Evolutionary conservation across 306 rosid species (phyloP).

Genomic region (Heteromeles arbutifolia): DNA sequence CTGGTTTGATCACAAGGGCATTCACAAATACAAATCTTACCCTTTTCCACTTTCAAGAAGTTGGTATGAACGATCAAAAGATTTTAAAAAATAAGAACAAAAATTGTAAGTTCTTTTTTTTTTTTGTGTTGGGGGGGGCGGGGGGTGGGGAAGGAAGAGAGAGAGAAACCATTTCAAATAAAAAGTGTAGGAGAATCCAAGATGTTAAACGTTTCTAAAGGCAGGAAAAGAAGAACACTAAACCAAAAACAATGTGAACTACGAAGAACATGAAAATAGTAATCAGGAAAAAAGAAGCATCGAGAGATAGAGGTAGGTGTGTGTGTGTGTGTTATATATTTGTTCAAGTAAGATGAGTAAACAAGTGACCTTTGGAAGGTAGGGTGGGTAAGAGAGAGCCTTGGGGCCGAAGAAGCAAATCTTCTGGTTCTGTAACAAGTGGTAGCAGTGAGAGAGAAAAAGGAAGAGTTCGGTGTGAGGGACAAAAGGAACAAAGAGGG

Average conservation of each 20-base stretch:
- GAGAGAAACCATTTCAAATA: constrained; percentile 14
- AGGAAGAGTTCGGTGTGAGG: constrained; percentile 36
- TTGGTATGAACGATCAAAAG: constrained; percentile 4
- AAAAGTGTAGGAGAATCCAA: constrained; percentile 26
- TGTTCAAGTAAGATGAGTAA: constrained; percentile 11
- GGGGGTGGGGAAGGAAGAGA: not conserved
- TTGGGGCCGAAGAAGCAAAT: constrained; percentile 20
- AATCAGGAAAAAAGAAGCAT: not conserved
- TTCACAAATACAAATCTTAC: constrained; percentile 16
- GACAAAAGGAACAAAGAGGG: constrained; percentile 48
- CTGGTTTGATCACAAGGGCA: constrained; percentile 16
- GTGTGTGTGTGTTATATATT: constrained; percentile 33
- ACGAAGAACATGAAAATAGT: not conserved
- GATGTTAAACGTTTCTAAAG: constrained; percentile 26
- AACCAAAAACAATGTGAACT: constrained; percentile 8
- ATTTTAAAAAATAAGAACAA: constrained; percentile 1
- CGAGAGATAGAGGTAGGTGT: constrained; percentile 20
- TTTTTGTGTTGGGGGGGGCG: too few species aligned
- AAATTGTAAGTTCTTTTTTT: not conserved
- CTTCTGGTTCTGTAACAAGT: constrained; percentile 15
- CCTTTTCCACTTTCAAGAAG: constrained; percentile 10
- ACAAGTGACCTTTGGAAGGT: constrained; percentile 52
- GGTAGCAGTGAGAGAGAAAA: constrained; percentile 14
- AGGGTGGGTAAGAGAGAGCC: constrained; percentile 25
- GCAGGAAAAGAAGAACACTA: constrained; percentile 6